A percentile compares a stretch with the other conserved stretches of the same genome.
Conservation (phyloP, 2,329 filamentous ascomycete genomes). For the Tolypocladium amazonense region DNA sequence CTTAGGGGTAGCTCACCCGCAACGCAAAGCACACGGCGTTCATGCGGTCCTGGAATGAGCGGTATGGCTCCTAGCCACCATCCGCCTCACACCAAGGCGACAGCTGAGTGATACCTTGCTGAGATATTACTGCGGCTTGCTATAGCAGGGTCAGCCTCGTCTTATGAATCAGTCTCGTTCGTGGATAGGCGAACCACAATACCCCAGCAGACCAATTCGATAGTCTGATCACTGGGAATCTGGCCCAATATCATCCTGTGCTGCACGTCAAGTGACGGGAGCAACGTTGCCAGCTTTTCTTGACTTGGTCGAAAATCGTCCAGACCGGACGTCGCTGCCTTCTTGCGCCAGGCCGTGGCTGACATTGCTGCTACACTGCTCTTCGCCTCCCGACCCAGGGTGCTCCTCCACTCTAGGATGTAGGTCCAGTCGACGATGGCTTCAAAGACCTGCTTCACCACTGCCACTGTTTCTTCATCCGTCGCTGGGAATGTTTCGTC, state of each 20-base stretch:
- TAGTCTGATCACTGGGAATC: constrained; percentile 9
- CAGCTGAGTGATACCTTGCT: constrained; percentile 14
- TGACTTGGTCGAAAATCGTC: constrained; percentile 6
- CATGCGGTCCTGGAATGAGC: constrained; percentile 12
- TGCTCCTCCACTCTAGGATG: constrained; percentile 12
- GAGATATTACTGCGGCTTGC: constrained; percentile 12
- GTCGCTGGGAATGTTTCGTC: constrained; percentile 7
- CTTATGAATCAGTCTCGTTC: not conserved
- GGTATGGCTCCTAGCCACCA: constrained; percentile 17
- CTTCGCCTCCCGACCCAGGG: constrained; percentile 3
- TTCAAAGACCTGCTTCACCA: constrained; percentile 9
- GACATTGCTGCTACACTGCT: constrained; percentile 3
- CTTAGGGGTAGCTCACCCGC: constrained; percentile 3
- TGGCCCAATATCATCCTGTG: constrained; percentile 11
- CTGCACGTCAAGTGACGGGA: constrained; percentile 8
- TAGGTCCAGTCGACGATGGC: constrained; percentile 14
- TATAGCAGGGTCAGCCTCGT: not conserved
- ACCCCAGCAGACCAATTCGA: constrained; percentile 13
- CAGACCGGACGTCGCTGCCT: not conserved
- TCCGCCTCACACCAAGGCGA: constrained; percentile 15
- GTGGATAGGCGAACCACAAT: constrained; percentile 8
- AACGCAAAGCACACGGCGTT: constrained; percentile 13
- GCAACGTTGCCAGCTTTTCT: constrained; percentile 2
- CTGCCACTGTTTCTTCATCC: constrained; percentile 3
- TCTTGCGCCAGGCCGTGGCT: not conserved